Percentiles rank a stretch among this genome's conserved stretches.
These are phyloP conservation scores for Sporothrix brunneoviolacea DNA, from an alignment of 2,329 filamentous ascomycete species.

Conservation along the genomic window DNA sequence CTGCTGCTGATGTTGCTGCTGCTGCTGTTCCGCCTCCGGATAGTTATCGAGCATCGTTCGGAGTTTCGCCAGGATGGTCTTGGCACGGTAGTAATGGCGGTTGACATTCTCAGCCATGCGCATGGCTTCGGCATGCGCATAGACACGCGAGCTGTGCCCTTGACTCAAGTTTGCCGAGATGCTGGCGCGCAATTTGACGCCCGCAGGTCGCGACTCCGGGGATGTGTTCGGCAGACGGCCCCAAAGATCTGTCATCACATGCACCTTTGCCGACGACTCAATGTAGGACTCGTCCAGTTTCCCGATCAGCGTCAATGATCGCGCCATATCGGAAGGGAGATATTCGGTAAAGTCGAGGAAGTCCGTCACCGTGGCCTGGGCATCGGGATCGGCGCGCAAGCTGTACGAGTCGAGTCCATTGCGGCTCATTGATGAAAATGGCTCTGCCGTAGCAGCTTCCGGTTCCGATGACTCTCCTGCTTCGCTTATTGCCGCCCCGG, in stretches of 20 bases:
- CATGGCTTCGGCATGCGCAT: conserved; percentile 54
- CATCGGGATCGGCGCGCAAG: conserved; percentile 56
- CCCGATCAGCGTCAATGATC: conserved; percentile 59
- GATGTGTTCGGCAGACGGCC: conserved; percentile 46
- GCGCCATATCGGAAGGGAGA: conserved; percentile 58
- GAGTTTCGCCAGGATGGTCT: conserved; percentile 52
- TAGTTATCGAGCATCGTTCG: conserved; percentile 55
- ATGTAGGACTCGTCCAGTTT: conserved; percentile 55
- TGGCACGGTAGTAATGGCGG: conserved; percentile 55
- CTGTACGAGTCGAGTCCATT: conserved; percentile 38
- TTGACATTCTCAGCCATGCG: conserved; percentile 59
- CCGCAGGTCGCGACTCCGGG: conserved; percentile 39
- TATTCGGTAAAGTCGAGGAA: conserved; percentile 66
- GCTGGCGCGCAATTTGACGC: conserved; percentile 48
- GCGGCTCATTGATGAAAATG: conserved; percentile 24
- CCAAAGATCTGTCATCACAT: conserved; percentile 53
- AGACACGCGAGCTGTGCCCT: conserved; percentile 49
- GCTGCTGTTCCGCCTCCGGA: conserved; percentile 43
- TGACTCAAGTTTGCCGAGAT: conserved; percentile 53
- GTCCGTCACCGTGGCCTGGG: conserved; percentile 62
- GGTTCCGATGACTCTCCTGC: not conserved
- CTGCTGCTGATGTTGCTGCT: conserved; percentile 44
- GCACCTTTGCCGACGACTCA: conserved; percentile 47
- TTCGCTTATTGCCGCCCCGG: not conserved
- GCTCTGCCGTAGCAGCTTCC: not conserved